A percentile compares a stretch with the other conserved stretches of the same genome.
Evolutionary conservation across 495 filamentous ascomycete species (phyloP).

Genomic region (Neurospora africana): DNA sequence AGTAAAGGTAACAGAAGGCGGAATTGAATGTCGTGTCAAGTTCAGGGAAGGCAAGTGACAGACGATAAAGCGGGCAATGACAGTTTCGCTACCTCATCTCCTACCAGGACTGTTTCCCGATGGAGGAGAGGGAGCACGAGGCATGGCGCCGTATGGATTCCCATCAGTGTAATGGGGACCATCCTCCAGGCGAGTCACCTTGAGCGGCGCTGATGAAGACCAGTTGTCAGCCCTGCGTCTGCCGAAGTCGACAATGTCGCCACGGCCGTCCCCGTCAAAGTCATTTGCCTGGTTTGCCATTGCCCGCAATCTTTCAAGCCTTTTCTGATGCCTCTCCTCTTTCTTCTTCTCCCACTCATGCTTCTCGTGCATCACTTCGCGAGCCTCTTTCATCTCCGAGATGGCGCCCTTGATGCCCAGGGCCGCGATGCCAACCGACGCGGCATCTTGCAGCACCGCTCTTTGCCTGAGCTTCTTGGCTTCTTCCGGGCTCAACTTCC

Average conservation of each 20-base stretch:
- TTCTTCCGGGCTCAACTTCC: constrained; percentile 62
- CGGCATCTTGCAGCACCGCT: constrained; percentile 62
- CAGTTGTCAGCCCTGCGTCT: constrained; percentile 33
- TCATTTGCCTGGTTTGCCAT: neutral
- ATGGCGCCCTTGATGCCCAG: constrained; percentile 78
- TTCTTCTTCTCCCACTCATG: constrained; percentile 33
- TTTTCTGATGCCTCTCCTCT: constrained; percentile 27
- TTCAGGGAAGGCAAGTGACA: neutral
- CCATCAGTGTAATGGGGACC: constrained; percentile 41
- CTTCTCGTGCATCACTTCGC: constrained; percentile 29
- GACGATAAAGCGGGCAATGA: neutral
- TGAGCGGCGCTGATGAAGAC: constrained; percentile 25
- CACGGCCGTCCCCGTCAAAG: constrained; percentile 9
- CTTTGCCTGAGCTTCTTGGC: constrained; percentile 66
- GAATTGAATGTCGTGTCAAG: neutral
- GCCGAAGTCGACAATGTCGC: constrained; percentile 15
- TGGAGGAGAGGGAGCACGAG: constrained; percentile 28
- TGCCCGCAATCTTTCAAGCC: constrained; percentile 25
- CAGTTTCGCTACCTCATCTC: constrained; percentile 16
- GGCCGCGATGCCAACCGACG: constrained; percentile 72
- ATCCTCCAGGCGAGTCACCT: constrained; percentile 23
- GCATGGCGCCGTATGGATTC: constrained; percentile 36
- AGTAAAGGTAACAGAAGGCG: neutral
- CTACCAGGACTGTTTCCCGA: constrained; percentile 29
- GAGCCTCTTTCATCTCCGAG: constrained; percentile 47